These are phyloP conservation scores for Ceratobasidium sp. DNA, from an alignment of 1,284 basidiomycete species.

Conservation along the genomic window DNA sequence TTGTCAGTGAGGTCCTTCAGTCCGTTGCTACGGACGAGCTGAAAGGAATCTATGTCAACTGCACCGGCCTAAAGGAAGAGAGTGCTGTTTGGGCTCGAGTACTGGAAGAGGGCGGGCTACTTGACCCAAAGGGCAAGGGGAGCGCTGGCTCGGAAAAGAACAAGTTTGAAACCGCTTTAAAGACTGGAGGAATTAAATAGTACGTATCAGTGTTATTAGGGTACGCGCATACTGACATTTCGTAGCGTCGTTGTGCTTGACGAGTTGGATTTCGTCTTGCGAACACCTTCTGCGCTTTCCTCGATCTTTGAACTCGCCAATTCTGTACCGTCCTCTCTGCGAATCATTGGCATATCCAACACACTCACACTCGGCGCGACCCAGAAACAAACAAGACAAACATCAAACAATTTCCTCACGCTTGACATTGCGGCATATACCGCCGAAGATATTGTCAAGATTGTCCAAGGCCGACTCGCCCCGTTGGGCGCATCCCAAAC, in stretches of 20 bases:
- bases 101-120: conserved; percentile 53
- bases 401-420: conserved; percentile 51
- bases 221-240: conserved; percentile 35
- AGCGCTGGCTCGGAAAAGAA: conserved; percentile 40
- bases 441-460: conserved; percentile 66
- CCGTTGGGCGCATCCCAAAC: conserved; percentile 47
- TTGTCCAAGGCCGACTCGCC: conserved; percentile 66
- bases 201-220: conserved; percentile 48
- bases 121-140: conserved; percentile 45
- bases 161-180: conserved; percentile 45
- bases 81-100: conserved; percentile 72
- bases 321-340: conserved; percentile 57
- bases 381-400: conserved; percentile 42
- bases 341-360: conserved; percentile 80
- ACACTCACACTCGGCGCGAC: conserved; percentile 76
- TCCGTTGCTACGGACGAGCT: conserved; percentile 47
- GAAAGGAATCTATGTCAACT: conserved; percentile 68
- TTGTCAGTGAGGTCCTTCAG: conserved; percentile 68
- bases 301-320: conserved; percentile 69
- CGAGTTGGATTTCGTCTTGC: conserved; percentile 75
- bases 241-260: conserved; percentile 74
- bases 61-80: conserved; percentile 68
- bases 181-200: conserved; percentile 58
- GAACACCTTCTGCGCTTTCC: conserved; percentile 61
- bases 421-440: conserved; percentile 79